These are phyloP conservation scores for Backusella sp. DNA, from an alignment of 192 early-diverging fungal species.

Conservation along the genomic window DNA sequence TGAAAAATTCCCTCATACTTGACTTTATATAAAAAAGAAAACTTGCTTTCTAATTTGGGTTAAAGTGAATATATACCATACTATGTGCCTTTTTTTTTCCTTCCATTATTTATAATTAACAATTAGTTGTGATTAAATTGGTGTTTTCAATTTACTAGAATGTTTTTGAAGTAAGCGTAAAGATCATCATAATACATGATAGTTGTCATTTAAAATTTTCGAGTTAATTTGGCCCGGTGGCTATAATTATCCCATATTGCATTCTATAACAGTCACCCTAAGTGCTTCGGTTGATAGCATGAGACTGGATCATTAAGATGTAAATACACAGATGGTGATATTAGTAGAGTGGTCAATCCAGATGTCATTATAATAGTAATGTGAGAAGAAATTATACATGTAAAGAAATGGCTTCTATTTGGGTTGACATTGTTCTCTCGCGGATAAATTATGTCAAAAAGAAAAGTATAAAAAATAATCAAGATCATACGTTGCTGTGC, in stretches of 20 bases:
- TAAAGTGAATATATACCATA: too few species aligned
- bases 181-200: background rate
- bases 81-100: too few species aligned
- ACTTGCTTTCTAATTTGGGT: too few species aligned
- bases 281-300: too few species aligned
- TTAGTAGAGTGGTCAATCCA: background rate
- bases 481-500: background rate
- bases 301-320: too few species aligned
- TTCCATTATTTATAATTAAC: background rate
- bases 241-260: background rate
- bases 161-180: background rate
- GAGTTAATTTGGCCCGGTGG: background rate
- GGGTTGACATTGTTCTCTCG: background rate
- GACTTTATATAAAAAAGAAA: too few species aligned
- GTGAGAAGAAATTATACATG: background rate
- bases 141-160: background rate
- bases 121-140: background rate
- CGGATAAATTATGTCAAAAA: slow-evolving; percentile 1
- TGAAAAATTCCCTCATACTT: too few species aligned
- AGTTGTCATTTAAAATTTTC: background rate
- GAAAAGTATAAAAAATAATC: background rate
- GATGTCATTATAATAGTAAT: too few species aligned
- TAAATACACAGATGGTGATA: background rate
- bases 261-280: background rate
- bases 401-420: background rate